Conservation (phyloP, 345 rosid species). For the Populus ilicifolia region DNA sequence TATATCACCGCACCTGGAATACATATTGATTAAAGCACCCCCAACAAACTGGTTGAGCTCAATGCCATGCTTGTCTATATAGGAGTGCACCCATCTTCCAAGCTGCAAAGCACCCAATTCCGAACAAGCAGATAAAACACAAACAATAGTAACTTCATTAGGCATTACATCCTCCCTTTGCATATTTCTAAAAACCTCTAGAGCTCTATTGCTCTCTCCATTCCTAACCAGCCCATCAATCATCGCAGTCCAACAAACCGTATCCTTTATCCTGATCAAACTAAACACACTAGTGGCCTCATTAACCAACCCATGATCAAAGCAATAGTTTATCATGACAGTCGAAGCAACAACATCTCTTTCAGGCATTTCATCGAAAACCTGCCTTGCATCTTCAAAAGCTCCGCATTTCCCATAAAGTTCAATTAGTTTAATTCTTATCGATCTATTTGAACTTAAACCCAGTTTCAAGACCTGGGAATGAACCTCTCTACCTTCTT, state of each 20-base stretch:
- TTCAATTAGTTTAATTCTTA: conserved; percentile 45
- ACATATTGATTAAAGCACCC: conserved; percentile 63
- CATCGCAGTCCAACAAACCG: conserved; percentile 70
- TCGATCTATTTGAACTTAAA: conserved; percentile 38
- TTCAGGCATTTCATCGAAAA: conserved; percentile 57
- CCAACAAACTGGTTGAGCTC: conserved; percentile 48
- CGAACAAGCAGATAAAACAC: conserved; percentile 60
- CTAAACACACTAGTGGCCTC: conserved; percentile 40
- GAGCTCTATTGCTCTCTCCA: conserved; percentile 53
- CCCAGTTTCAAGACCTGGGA: conserved; percentile 56
- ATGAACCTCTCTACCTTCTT: conserved; percentile 45
- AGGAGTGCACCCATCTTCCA: conserved; percentile 61
- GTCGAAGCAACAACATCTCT: conserved; percentile 55
- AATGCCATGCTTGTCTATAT: conserved; percentile 34
- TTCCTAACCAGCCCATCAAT: conserved; percentile 59
- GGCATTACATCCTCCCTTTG: conserved; percentile 43
- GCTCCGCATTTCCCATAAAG: conserved; percentile 42
- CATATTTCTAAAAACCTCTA: conserved; percentile 55
- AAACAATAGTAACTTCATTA: conserved; percentile 55
- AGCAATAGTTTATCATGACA: conserved; percentile 38
- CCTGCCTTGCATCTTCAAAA: conserved; percentile 33
- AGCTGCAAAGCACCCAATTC: conserved; percentile 57
- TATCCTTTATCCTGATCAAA: conserved; percentile 44
- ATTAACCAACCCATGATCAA: conserved; percentile 38
- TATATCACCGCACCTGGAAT: conserved; percentile 53